Conservation (phyloP, 2,329 filamentous ascomycete species). For the Chrysoporthe cubensis region DNA sequence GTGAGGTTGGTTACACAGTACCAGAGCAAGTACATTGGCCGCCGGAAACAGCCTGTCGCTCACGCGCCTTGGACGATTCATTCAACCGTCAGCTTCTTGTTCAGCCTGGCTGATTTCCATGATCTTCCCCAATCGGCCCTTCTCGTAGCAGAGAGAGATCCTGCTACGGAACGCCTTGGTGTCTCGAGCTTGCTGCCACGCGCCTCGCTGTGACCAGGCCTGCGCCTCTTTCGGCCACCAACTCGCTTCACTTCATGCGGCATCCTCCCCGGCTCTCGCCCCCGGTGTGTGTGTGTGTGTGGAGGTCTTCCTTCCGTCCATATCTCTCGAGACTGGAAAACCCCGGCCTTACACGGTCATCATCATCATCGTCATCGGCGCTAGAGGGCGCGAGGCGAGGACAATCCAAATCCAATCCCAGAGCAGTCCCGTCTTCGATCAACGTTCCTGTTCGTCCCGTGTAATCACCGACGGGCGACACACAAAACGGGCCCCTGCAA, state of each 20-base stretch:
- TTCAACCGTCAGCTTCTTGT: background rate
- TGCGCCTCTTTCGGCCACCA: no score
- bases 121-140: background rate
- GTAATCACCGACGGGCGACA: slow-evolving; percentile 8
- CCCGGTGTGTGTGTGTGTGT: no score
- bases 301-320: background rate
- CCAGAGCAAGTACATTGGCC: background rate
- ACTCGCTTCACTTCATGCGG: no score
- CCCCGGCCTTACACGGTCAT: slow-evolving; percentile 3
- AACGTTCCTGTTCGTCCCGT: background rate
- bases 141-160: background rate
- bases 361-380: background rate
- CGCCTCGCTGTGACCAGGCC: background rate
- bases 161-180: background rate
- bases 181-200: background rate
- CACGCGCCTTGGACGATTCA: background rate
- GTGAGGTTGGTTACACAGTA: background rate
- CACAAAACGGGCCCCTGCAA: background rate
- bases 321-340: background rate
- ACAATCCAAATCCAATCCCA: background rate
- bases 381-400: background rate
- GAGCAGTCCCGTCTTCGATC: background rate
- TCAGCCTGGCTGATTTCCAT: no score
- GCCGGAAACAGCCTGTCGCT: background rate
- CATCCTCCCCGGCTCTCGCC: no score